These are phyloP conservation scores for Akanthomyces lecanii DNA, from an alignment of 2,329 filamentous ascomycete genomes.

Conservation along the genomic window DNA sequence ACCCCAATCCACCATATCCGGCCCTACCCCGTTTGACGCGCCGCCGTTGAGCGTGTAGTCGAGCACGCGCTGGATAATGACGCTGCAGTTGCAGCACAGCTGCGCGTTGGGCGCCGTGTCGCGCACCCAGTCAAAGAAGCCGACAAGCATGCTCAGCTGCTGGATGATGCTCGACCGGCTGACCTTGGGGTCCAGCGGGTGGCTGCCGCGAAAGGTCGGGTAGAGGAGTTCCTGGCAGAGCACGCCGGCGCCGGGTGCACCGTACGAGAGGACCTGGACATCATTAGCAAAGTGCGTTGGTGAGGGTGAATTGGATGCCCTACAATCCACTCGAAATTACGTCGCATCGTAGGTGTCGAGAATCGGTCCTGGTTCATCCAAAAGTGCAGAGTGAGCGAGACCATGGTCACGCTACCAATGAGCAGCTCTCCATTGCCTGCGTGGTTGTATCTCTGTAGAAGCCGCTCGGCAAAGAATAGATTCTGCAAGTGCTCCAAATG, in stretches of 20 bases:
- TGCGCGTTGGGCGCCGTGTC: constrained; percentile 45
- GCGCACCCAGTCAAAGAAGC: constrained; percentile 48
- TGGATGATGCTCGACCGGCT: constrained; percentile 48
- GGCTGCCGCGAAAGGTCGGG: constrained; percentile 28
- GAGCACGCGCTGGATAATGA: constrained; percentile 47
- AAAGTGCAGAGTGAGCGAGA: constrained; percentile 41
- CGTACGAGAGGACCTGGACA: constrained; percentile 44
- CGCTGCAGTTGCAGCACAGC: constrained; percentile 43
- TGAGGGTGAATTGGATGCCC: constrained; percentile 20
- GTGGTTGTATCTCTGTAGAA: constrained; percentile 44
- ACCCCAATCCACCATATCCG: constrained; percentile 28
- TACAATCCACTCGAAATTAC: constrained; percentile 48
- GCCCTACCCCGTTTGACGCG: constrained; percentile 26
- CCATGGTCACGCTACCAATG: constrained; percentile 43
- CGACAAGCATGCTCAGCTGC: constrained; percentile 47
- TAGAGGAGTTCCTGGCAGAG: constrained; percentile 47
- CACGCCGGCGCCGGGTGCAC: constrained; percentile 45
- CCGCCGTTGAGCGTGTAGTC: constrained; percentile 44
- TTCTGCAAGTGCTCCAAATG: constrained; percentile 51
- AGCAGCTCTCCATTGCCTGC: constrained; percentile 38
- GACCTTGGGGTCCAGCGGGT: constrained; percentile 32
- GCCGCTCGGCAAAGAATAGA: constrained; percentile 54
- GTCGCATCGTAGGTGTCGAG: constrained; percentile 28
- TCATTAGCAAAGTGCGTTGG: neutral
- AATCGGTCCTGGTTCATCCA: constrained; percentile 49